Percentiles rank a stretch among this genome's conserved stretches.
Conservation (phyloP, 2,329 filamentous ascomycete species). For the Penicillium glabrum region DNA sequence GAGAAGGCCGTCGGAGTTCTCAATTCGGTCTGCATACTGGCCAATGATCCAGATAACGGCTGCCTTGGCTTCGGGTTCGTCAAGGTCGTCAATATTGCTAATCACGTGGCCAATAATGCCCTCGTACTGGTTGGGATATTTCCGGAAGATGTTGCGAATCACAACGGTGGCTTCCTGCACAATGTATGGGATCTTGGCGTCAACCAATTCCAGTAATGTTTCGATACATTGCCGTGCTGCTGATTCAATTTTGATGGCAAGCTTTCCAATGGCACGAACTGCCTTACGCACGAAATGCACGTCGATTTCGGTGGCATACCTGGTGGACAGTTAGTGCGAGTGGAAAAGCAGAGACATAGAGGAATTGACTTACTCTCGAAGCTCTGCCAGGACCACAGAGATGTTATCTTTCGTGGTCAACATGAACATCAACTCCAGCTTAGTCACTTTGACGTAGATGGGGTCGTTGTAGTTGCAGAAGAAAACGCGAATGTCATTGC, state of each 20-base stretch:
- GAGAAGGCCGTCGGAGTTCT: constrained; percentile 89
- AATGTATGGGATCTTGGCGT: constrained; percentile 98
- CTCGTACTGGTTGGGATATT: constrained; percentile 98
- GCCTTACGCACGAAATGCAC: constrained; percentile 98
- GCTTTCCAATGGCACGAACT: constrained; percentile 93
- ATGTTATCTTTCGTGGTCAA: constrained; percentile 94
- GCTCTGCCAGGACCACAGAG: constrained; percentile 86
- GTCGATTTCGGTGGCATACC: constrained; percentile 93
- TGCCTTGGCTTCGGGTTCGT: constrained; percentile 96
- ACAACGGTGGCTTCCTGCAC: constrained; percentile 98
- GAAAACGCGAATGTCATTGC: constrained; percentile 97
- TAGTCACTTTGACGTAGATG: constrained; percentile 99
- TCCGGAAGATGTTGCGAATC: constrained; percentile 98
- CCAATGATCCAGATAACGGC: constrained; percentile 99
- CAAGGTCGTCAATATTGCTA: constrained; percentile 91
- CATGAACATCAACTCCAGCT: constrained; percentile 99
- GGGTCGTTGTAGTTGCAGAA: constrained; percentile 99
- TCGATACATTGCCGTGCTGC: constrained; percentile 90
- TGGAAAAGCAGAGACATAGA: not conserved
- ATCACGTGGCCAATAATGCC: constrained; percentile 95
- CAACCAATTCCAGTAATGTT: constrained; percentile 85
- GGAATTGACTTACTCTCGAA: constrained; percentile 69
- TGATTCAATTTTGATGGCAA: constrained; percentile 98
- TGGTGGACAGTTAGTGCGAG: constrained; percentile 24
- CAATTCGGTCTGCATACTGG: constrained; percentile 94